phyloP scores from a whole-genome alignment of 192 early-diverging fungal species.

The Gonapodya sp. region DNA sequence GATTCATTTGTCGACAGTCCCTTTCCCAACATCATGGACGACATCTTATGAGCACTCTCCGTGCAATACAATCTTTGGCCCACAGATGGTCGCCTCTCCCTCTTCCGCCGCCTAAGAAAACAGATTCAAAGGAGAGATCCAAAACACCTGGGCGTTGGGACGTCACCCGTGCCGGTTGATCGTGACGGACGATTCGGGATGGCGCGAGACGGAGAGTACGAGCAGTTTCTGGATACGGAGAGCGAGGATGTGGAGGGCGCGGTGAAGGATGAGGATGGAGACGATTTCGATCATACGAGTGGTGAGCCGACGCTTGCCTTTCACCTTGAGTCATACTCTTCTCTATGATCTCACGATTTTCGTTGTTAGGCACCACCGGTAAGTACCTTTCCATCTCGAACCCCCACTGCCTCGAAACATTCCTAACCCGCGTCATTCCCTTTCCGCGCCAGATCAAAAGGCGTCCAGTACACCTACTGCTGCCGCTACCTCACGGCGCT shows the following conservation, averaged over 20 bases:
- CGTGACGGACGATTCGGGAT: constrained; percentile 2
- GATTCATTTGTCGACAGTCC: too few relatives aligned
- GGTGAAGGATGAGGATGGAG: constrained; percentile 25
- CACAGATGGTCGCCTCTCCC: too few relatives aligned
- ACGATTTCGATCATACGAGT: constrained; percentile 41
- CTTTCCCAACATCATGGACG: too few relatives aligned
- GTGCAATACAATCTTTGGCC: too few relatives aligned
- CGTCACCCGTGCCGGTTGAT: neutral
- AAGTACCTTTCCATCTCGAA: constrained; percentile 1
- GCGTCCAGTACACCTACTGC: constrained; percentile 39
- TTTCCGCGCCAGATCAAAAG: constrained; percentile 28
- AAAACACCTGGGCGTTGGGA: neutral
- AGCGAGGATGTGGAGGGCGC: constrained; percentile 17
- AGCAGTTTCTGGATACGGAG: constrained; percentile 24
- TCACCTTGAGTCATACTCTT: constrained; percentile 12
- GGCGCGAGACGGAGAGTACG: constrained; percentile 31
- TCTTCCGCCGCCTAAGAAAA: constrained; percentile 36
- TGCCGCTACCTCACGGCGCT: constrained; percentile 41
- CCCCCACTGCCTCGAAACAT: neutral
- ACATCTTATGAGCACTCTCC: too few relatives aligned
- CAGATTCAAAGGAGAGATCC: neutral
- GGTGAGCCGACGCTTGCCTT: neutral
- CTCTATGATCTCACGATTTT: neutral
- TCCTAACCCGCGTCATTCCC: neutral
- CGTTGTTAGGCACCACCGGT: constrained; percentile 36